Evolutionary conservation across 495 filamentous ascomycete genomes (phyloP), one percentile per base, ranked within the genome.

Genomic region (Neurospora sp.): DNA sequence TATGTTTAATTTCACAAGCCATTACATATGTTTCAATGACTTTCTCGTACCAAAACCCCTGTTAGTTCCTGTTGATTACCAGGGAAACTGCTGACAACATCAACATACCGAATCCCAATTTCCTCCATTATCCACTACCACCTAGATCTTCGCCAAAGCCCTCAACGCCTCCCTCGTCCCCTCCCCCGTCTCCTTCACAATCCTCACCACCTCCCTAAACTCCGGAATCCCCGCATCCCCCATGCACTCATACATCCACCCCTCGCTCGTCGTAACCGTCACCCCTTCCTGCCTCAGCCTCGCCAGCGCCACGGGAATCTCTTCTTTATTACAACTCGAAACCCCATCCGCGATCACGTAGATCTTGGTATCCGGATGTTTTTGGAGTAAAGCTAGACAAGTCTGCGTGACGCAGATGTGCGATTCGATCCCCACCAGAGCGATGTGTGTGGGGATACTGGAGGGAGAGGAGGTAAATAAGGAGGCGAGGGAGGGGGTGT

Each of bases 361-460:
- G 9, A 98, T 94, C 62, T 87, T 83, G 81, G 97, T 92, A 0
- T 93, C 93, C 11, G 54, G 54, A 19, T 62, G 54, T 2, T 87
- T 86, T 66, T 80, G 82, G 5, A 96, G 80, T 34, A 97, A 79
- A 82, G 98, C 96, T 3, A 98, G 85, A 38, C 92, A 89, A 31
- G 95, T 98, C 84, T 98, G 95, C 74, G 92, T 93, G 4, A 99
- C 90, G 83, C 96, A 99, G 78, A 99, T 95, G 80, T 99, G 96
- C 34, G 88, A 87, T 82, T 99, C 96, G 78, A 99, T 97, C 11
- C 96, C 96, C 7, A 96, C 90, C 71, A 95, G 85, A 13, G 86
- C 90, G 28, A 92, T 81, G 38, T 85, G 80, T 45, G 82, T 59
- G 42, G 69, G 39, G 73, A 36, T 24, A 3, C 70, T 21, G 11